Evolutionary conservation across 2,329 filamentous ascomycete species (phyloP), one percentile per base, ranked within the genome.

Genomic region (Claviceps sp.): DNA sequence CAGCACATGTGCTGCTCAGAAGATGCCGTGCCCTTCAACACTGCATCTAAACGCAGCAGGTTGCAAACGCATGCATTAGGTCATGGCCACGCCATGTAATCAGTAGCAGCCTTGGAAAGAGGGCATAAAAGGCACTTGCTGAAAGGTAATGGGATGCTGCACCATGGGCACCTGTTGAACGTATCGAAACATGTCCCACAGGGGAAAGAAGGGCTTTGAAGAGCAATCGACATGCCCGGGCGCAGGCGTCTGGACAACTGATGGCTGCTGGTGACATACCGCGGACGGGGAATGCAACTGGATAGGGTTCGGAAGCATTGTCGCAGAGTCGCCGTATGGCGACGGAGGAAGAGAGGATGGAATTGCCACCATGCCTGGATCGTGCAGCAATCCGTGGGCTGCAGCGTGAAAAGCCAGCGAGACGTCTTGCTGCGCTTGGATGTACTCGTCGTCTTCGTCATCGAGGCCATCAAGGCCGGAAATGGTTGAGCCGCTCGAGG

Each of bases 181-280:
- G 62, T 77, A 76, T 64, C 73, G 73, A 52, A 77, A 68, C 61
- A 77, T 65, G 54, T 76, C 75, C 73, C 73, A 76, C 52, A 74
- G 69, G 8, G 72, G 71, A 52, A 75, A 68, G 57, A 69, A 70
- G 47, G 75, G 74, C 59, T 76, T 77, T 50, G 72, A 67, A 53
- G 65, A 64, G 58, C 70, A 73, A 50, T 62, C 60, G 51, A 62
- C 62, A 55, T 67, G 64, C 48, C 67, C 61, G 22, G 67, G 65
- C 46, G 63, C 55, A 8, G 59, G 57, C 41, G 20, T 20, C 41
- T 20, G 41, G n/a, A 20, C 18, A 44, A 63, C 50, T 9, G 57
- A 58, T 8, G 59, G 55, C 48, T 65, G 67, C 48, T 66, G 67
- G 34, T 64, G 65, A 56, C 64, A 62, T n/a, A 61, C 52, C 55